Percentiles rank a stretch among this genome's conserved stretches.
Conservation (phyloP, 768 basidiomycete species). For the Clitopilus hobsonii region DNA sequence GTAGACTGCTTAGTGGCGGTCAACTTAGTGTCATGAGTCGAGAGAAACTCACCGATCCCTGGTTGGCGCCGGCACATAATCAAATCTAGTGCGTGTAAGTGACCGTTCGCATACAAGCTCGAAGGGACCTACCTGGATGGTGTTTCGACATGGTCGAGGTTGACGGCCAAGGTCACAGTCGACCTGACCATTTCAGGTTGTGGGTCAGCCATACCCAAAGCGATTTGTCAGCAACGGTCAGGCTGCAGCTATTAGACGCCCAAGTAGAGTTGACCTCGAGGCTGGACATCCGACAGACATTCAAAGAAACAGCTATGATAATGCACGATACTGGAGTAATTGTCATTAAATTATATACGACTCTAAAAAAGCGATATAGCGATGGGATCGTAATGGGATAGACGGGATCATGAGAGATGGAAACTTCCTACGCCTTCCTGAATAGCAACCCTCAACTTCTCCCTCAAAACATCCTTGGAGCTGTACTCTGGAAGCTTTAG, state of each 20-base stretch:
- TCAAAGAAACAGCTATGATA: too few relatives aligned
- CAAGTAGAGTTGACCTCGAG: too few relatives aligned
- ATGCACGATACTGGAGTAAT: too few relatives aligned
- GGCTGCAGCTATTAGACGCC: too few relatives aligned
- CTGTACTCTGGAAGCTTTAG: conserved; percentile 96
- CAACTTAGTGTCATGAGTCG: background rate
- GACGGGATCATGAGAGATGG: conserved; percentile 76
- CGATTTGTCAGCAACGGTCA: background rate
- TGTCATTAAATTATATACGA: conserved; percentile 3
- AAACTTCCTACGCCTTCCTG: conserved; percentile 94
- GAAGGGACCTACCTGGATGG: conserved; percentile 58
- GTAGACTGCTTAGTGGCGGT: background rate
- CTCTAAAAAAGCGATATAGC: conserved; percentile 4
- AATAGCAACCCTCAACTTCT: conserved; percentile 82
- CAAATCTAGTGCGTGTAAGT: conserved; percentile 56
- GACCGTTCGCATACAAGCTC: background rate
- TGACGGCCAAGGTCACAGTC: background rate
- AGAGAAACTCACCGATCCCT: conserved; percentile 73
- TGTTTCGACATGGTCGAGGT: conserved; percentile 76
- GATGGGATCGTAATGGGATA: conserved; percentile 9
- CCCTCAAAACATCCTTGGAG: conserved; percentile 75
- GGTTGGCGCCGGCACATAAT: conserved; percentile 98
- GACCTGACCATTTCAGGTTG: background rate
- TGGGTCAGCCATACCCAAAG: background rate
- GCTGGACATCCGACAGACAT: too few relatives aligned